Evolutionary conservation across 768 basidiomycete genomes (phyloP).

Genomic region (Amanita pseudoporphyria): DNA sequence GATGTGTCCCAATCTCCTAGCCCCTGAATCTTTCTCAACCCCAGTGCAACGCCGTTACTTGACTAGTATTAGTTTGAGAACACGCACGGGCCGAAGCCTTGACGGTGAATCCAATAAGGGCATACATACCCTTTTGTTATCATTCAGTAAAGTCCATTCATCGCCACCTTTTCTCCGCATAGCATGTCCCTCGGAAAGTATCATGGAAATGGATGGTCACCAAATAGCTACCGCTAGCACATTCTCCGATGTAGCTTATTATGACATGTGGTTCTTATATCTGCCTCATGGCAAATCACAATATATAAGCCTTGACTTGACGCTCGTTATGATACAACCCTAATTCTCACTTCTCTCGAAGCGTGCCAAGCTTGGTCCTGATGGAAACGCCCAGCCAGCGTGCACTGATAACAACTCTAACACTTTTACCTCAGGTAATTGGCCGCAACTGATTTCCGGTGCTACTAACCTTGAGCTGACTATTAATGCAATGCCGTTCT

Average conservation of each 20-base stretch:
- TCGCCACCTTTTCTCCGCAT: constrained; percentile 2
- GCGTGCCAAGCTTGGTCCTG: neutral
- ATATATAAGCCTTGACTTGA: neutral
- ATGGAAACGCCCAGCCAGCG: neutral
- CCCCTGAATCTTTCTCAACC: neutral
- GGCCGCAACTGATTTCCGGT: neutral
- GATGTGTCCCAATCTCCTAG: neutral
- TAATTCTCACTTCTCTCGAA: neutral
- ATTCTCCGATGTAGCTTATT: constrained; percentile 1
- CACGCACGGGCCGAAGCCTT: too few species aligned
- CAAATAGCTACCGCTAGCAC: constrained; percentile 2
- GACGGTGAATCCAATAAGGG: too few species aligned
- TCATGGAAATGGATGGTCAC: neutral
- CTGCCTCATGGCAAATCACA: constrained; percentile 5
- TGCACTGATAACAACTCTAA: neutral
- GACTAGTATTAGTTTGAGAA: neutral
- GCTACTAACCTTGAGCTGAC: constrained; percentile 1
- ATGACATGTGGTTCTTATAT: constrained; percentile 2
- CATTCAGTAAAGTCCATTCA: neutral
- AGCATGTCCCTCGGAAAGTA: neutral
- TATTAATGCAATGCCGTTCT: constrained; percentile 2
- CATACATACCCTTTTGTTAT: neutral
- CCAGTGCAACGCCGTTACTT: neutral
- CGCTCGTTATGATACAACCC: constrained; percentile 6
- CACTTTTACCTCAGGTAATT: constrained; percentile 3